Evolutionary conservation across 2,329 filamentous ascomycete species (phyloP), one percentile per base, ranked within the genome.

Genomic region (Alternaria brassicae): DNA sequence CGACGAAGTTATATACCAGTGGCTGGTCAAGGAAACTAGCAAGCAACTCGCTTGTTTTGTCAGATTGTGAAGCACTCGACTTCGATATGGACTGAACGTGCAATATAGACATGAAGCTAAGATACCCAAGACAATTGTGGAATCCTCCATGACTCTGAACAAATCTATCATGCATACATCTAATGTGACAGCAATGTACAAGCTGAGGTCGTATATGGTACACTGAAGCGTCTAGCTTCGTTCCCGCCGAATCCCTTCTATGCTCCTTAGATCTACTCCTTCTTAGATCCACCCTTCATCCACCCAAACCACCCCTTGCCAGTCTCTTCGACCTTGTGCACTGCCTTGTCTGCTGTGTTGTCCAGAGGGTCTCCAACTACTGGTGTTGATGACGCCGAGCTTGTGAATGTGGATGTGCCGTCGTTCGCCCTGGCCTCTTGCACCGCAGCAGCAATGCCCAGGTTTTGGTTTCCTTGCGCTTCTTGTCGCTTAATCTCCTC

Each of bases 1-100:
- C 77, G 82, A 63, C 79, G 80, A 58, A 79, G 74, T n/a, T 86
- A 85, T 68, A 81, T 84, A 21, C 83, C 84, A 8, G 79, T 86
- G 39, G 77, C 81, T 17, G 79, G 65, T 4, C 74, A 76, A 37
- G 70, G 64, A 6, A 68, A 75, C 50, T 8, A 47, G 15, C 19
- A 53, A 28, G 37, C 37, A 3, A 15, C 15, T 6, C 37, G 19
- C 5, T 8, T 40, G 37, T 23, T 15, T 53, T 42, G 56, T 19
- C 36, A 32, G 23, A 32, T 49, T 40, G 17, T 28, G 37, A 25
- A 55, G 52, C 32, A 45, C 51, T 47, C n/a, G 40, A 15, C 12
- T 40, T 23, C 12, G 48, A 48, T 9, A 58, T 49, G 28, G 19
- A 21, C 32, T 21, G 12, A 21, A n/a, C 21, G 30, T 45, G 56